Evolutionary conservation across 441 rosid genomes (phyloP).

Genomic region (Aquilaria agallochum): DNA sequence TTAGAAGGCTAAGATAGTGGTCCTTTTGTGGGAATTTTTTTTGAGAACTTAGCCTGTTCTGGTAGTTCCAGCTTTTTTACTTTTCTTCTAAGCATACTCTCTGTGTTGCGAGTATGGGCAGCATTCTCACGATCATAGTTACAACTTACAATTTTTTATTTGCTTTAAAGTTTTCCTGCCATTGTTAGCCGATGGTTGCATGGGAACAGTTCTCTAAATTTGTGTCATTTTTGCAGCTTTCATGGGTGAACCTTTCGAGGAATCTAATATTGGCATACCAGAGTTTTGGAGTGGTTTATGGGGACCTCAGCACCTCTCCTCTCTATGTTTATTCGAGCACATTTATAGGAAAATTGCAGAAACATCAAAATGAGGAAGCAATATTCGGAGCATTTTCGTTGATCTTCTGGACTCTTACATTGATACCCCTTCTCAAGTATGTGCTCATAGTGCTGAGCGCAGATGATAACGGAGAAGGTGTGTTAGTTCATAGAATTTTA

Average conservation of each 20-base stretch:
- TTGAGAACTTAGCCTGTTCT: too few species aligned
- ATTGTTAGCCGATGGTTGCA: too few species aligned
- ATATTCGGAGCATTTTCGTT: constrained; percentile 33
- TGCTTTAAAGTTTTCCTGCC: too few species aligned
- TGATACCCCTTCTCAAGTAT: constrained; percentile 33
- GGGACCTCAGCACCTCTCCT: constrained; percentile 32
- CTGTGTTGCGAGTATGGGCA: too few species aligned
- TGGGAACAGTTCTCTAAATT: too few species aligned
- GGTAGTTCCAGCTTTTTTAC: too few species aligned
- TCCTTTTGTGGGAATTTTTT: too few species aligned
- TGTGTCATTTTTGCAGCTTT: background rate
- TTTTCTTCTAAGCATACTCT: too few species aligned
- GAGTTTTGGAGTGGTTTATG: constrained; percentile 33
- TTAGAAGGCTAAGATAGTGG: too few species aligned
- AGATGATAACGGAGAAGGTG: constrained; percentile 43
- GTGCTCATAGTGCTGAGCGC: constrained; percentile 29
- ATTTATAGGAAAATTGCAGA: constrained; percentile 20
- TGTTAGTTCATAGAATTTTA: background rate
- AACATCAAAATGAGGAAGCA: constrained; percentile 21
- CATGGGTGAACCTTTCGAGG: too few species aligned
- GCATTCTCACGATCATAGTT: too few species aligned
- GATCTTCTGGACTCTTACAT: constrained; percentile 42
- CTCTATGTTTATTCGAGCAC: constrained; percentile 25
- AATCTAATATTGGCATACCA: constrained; percentile 21
- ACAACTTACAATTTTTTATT: too few species aligned